phyloP scores from a whole-genome alignment of 108 stramenopile genomes.

The Cyclotella sp. region DNA sequence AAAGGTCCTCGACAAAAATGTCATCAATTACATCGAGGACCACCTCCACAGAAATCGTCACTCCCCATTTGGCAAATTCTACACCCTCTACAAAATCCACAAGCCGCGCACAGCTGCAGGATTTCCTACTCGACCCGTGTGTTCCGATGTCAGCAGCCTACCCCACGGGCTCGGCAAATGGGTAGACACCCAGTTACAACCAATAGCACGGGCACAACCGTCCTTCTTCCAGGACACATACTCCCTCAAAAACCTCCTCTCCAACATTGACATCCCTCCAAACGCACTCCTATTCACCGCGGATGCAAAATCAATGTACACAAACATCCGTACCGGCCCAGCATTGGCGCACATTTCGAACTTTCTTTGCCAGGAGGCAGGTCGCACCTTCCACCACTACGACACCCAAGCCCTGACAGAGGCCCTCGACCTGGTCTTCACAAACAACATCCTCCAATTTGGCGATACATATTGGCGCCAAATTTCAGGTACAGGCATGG shows the following conservation, averaged over 20 bases:
- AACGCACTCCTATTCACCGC: conserved; percentile 28
- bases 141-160: conserved; percentile 14
- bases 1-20: too few species aligned
- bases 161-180: conserved; percentile 11
- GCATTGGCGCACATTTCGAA: conserved; percentile 9
- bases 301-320: conserved; percentile 46
- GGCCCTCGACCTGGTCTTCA: background rate
- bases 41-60: too few species aligned
- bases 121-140: conserved; percentile 9
- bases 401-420: background rate
- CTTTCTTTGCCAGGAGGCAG: background rate
- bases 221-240: conserved; percentile 16
- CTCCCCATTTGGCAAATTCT: too few species aligned
- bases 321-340: conserved; percentile 33
- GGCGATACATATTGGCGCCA: too few species aligned
- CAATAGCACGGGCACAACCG: conserved; percentile 3
- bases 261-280: conserved; percentile 9
- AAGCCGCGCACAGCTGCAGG: too few species aligned
- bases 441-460: too few species aligned
- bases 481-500: too few species aligned
- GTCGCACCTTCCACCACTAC: conserved; percentile 3
- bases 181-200: background rate
- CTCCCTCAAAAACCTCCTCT: background rate
- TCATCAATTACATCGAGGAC: too few species aligned
- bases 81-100: too few species aligned